phyloP scores from a whole-genome alignment of 2,329 filamentous ascomycete species.

The Pestalotiopsis sp. region DNA sequence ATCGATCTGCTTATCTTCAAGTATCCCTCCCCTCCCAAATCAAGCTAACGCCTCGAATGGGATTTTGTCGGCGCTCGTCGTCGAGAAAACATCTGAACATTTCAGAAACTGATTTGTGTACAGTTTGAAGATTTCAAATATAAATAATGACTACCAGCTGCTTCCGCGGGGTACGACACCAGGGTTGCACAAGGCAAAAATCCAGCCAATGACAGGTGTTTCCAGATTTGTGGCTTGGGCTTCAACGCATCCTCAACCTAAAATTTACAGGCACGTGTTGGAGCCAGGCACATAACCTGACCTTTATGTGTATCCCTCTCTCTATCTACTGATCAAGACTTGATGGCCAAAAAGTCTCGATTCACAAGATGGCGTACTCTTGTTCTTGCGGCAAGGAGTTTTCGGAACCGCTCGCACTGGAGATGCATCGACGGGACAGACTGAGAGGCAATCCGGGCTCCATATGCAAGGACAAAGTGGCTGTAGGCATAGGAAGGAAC shows the following conservation, averaged over 20 bases:
- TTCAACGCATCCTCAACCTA: background rate
- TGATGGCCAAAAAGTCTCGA: background rate
- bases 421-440: background rate
- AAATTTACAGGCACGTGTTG: background rate
- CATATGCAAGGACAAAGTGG: background rate
- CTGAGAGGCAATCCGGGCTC: background rate
- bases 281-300: background rate
- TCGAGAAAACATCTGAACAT: too few relatives aligned
- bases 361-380: background rate
- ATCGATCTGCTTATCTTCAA: too few relatives aligned
- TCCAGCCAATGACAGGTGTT: background rate
- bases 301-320: background rate
- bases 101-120: too few relatives aligned
- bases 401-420: background rate
- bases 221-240: background rate
- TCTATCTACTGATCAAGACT: background rate
- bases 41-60: too few relatives aligned
- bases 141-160: too few relatives aligned
- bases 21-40: too few relatives aligned
- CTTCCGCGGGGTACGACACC: background rate
- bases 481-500: background rate
- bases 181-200: background rate
- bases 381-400: background rate
- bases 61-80: too few relatives aligned
- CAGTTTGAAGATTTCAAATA: too few relatives aligned